A percentile compares a stretch with the other conserved stretches of the same genome.
Evolutionary conservation across 2,329 filamentous ascomycete species (phyloP).

Genomic region (Sporothrix humicola): DNA sequence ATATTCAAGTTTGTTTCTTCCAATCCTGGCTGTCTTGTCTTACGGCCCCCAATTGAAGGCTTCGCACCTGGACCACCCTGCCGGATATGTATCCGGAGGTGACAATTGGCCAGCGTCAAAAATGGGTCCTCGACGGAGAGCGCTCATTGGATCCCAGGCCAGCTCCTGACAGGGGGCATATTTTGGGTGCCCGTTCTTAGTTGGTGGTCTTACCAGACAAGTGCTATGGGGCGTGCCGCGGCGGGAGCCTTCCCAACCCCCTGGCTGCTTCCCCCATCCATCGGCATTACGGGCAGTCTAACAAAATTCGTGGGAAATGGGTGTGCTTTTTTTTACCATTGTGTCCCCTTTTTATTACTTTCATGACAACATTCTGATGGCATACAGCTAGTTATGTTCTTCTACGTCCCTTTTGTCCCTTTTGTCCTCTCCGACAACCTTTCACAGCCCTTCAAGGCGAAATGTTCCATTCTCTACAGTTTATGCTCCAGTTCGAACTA

Average conservation of each 20-base stretch:
- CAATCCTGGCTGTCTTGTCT: conserved; percentile 5
- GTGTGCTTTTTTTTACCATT: background rate
- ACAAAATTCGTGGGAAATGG: conserved; percentile 3
- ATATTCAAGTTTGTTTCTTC: background rate
- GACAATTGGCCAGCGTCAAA: background rate
- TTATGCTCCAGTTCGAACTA: background rate
- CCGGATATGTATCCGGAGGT: background rate
- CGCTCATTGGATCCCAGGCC: conserved; percentile 18
- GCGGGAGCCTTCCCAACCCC: background rate
- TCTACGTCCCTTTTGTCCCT: background rate
- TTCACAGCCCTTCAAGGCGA: background rate
- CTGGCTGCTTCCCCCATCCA: background rate
- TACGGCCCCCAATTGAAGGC: background rate
- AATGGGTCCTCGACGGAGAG: background rate
- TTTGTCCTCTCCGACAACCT: background rate
- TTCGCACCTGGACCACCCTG: background rate
- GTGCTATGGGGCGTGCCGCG: conserved; percentile 14
- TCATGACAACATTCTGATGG: conserved; percentile 28
- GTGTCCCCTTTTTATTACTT: background rate
- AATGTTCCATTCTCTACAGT: background rate
- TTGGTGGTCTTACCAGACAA: background rate
- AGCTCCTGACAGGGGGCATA: background rate
- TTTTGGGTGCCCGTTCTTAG: background rate
- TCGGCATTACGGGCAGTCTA: conserved; percentile 22
- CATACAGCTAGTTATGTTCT: conserved; percentile 8